Evolutionary conservation across 345 rosid genomes (phyloP), one percentile per base, ranked within the genome.

Genomic region (Cardamine occulta): DNA sequence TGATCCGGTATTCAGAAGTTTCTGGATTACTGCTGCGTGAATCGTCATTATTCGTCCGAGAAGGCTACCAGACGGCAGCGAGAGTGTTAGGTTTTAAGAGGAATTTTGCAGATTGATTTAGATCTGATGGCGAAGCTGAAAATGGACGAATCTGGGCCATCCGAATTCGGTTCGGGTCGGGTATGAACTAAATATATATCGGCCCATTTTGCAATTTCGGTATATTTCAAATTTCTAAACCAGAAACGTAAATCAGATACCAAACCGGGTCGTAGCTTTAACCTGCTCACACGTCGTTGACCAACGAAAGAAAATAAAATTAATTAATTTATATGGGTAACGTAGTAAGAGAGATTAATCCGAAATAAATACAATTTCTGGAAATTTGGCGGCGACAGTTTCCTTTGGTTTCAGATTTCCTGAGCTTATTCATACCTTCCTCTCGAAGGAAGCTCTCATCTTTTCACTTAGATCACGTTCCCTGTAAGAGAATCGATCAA

Each of bases 11-110:
- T 77, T 86, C 4, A 95, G 86, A 8, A 95, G 97, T 80, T 90
- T 92, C 74, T 92, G 98, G 82, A 95, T 95, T 54, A 95, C 82
- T 0, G 90, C 74, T 0, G 97, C 88, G 82, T 95, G 98, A 64
- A 95, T 76, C 62, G 99, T 88, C 99, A 92, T 92, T 24, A 42
- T 62, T 51, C 51, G 28, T 26, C 61, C 75, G 67, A 6, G 13
- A 44, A 32, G 6, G 26, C 44, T 56, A 40, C 81, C 77, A 63
- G 81, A 53, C 55, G 74, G 52, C 18, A 45, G 80, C 34, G 65
- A 56, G 6, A 11, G 49, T 11, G 18, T 23, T 73, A 79, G 74
- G 81, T 78, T 49, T 79, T 73, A 17, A 59, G 70, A 73, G n/a
- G 7, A 51, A 12, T 17, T 66, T 66, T n/a, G 21, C 17, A 40